phyloP scores from a whole-genome alignment of 2,329 filamentous ascomycete genomes.

The Arthrobotrys entomopaga region DNA sequence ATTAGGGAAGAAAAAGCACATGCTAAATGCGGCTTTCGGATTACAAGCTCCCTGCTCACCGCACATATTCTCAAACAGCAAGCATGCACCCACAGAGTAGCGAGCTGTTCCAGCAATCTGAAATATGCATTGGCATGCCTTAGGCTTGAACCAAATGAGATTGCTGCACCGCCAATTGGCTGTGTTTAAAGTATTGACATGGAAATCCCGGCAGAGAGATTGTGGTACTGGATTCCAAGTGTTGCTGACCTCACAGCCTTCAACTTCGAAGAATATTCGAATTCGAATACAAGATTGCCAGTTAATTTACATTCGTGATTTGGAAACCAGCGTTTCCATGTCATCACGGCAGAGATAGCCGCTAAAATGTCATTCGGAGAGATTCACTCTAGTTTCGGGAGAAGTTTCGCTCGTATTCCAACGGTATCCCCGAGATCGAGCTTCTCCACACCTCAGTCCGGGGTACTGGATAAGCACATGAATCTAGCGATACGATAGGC shows the following conservation, averaged over 20 bases:
- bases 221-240: constrained; percentile 48
- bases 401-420: constrained; percentile 32
- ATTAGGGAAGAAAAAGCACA: constrained; percentile 12
- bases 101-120: constrained; percentile 45
- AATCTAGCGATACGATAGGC: constrained; percentile 9
- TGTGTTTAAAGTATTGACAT: constrained; percentile 33
- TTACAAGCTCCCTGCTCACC: constrained; percentile 35
- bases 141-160: constrained; percentile 32
- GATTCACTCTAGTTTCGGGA: too few relatives aligned
- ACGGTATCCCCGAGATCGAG: constrained; percentile 35
- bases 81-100: constrained; percentile 39
- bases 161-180: constrained; percentile 52
- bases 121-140: constrained; percentile 22
- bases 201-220: constrained; percentile 43
- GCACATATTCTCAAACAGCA: constrained; percentile 48
- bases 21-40: constrained; percentile 37
- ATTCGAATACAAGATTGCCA: too few relatives aligned
- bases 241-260: constrained; percentile 23
- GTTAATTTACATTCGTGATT: neutral
- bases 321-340: too few relatives aligned
- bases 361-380: too few relatives aligned
- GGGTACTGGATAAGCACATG: constrained; percentile 25
- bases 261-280: constrained; percentile 9
- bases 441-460: constrained; percentile 36
- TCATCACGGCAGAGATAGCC: too few relatives aligned